Percentiles rank a stretch among this genome's conserved stretches.
phyloP scores from a whole-genome alignment of 257 asterid species.

The Ilex aquifolium region DNA sequence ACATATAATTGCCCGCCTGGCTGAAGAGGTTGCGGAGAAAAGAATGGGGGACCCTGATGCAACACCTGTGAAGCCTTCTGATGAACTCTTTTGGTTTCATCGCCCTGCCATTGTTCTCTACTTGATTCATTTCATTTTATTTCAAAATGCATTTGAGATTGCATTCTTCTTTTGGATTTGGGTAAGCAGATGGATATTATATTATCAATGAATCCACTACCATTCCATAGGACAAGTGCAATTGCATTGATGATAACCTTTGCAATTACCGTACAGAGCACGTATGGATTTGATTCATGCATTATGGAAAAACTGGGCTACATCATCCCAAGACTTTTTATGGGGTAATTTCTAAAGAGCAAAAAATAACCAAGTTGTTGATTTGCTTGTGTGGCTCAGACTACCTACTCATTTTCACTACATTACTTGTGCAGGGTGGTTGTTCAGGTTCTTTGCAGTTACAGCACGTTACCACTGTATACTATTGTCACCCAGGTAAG shows the following conservation, averaged over 20 bases:
- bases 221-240: no score
- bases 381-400: no score
- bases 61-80: not conserved
- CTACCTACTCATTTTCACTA: not conserved
- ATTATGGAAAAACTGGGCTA: no score
- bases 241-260: no score
- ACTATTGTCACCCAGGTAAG: slow-evolving; percentile 91
- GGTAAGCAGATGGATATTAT: not conserved
- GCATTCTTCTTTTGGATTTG: slow-evolving; percentile 2
- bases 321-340: no score
- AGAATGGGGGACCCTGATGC: not conserved
- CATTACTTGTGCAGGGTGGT: slow-evolving; percentile 43
- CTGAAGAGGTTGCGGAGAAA: not conserved
- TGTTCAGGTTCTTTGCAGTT: slow-evolving; percentile 89
- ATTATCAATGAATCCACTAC: no score
- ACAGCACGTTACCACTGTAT: slow-evolving; percentile 88
- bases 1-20: not conserved
- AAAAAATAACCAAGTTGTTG: no score
- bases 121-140: not conserved
- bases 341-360: no score
- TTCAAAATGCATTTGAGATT: slow-evolving; percentile 1
- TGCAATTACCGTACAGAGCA: no score
- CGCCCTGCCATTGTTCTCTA: not conserved
- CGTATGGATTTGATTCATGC: no score
- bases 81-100: not conserved